Percentiles rank a stretch among this genome's conserved stretches.
These are phyloP conservation scores for Singerocomus inundabilis DNA, from an alignment of 1,284 basidiomycete genomes.

Conservation along the genomic window DNA sequence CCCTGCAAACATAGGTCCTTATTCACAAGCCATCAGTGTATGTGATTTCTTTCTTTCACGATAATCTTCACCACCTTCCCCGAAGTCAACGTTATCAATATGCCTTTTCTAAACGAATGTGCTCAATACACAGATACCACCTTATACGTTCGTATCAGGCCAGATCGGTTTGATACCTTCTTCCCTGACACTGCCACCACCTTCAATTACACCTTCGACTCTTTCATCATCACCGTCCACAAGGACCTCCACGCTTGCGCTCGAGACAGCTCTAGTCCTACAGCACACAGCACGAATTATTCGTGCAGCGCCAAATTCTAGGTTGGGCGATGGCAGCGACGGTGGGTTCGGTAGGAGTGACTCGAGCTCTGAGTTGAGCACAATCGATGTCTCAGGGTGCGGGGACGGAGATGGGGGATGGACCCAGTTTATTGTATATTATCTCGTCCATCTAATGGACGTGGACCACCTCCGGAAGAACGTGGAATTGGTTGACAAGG, in stretches of 20 bases:
- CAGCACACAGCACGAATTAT: conserved; percentile 80
- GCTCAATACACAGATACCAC: conserved; percentile 52
- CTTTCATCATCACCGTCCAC: conserved; percentile 1
- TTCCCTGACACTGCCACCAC: conserved; percentile 62
- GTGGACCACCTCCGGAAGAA: conserved; percentile 45
- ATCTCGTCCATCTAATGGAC: conserved; percentile 48
- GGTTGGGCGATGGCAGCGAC: conserved; percentile 24
- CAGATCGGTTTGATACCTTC: conserved; percentile 91
- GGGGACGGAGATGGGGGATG: conserved; percentile 46
- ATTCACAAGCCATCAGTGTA: conserved; percentile 89
- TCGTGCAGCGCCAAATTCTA: conserved; percentile 40
- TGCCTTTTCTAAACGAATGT: conserved; percentile 1
- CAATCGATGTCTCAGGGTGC: background rate
- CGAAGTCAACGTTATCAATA: conserved; percentile 6
- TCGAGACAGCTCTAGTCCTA: conserved; percentile 71
- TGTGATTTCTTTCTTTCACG: conserved; percentile 27
- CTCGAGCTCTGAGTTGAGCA: background rate
- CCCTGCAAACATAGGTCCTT: conserved; percentile 98
- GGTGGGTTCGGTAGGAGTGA: conserved; percentile 28
- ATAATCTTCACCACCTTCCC: conserved; percentile 1
- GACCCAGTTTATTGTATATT: conserved; percentile 63
- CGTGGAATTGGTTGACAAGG: conserved; percentile 32
- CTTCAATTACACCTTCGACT: background rate
- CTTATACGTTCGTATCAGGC: conserved; percentile 85
- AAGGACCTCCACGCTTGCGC: conserved; percentile 41